Evolutionary conservation across 495 filamentous ascomycete species (phyloP), one percentile per base, ranked within the genome.

Genomic region (Poronia punctata): DNA sequence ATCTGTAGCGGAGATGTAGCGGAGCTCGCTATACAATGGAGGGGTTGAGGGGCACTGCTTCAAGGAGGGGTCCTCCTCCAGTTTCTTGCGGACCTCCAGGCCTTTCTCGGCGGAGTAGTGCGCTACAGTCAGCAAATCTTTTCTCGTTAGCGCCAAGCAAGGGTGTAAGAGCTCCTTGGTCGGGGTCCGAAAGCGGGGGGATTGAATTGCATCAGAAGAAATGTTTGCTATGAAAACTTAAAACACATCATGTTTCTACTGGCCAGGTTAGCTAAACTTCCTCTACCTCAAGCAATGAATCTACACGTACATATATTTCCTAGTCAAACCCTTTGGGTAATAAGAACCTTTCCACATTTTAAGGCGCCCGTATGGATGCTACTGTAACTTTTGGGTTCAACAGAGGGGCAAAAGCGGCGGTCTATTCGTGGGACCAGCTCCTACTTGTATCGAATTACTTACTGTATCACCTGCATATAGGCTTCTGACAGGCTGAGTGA

Each of bases 111-210:
- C 5, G 4, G 5, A 12, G 10, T 12, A 5, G 4, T 36, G 23
- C 21, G 10, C 11, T 18, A 38, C 35, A 45, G 42, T 45, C 35
- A 44, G 34, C 35, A 45, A 45, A 38, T 36, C 15, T 30, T 45
- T 38, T 38, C 10, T 31, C 21, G 33, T 22, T 45, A 45, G 42
- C 35, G 42, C 42, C 3, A 34, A 21, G 16, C 34, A 36, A 36
- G 14, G 33, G 17, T 34, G 23, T 24, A 44, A 25, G 41, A 33
- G n/a, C n/a, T n/a, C n/a, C n/a, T n/a, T n/a, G 36, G 28, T 42
- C 42, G 46, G 46, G 42, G 52, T 59, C 55, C 55, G 55, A 59
- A 53, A 59, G 55, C 52, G 55, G 55, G 52, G 52, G 40, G 27
- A 27, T 40, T 36, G 49, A 49, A 45, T 37, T 45, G 35, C 50